phyloP scores from a whole-genome alignment of 1,284 basidiomycete species.

The Rhodotorula sp. region DNA sequence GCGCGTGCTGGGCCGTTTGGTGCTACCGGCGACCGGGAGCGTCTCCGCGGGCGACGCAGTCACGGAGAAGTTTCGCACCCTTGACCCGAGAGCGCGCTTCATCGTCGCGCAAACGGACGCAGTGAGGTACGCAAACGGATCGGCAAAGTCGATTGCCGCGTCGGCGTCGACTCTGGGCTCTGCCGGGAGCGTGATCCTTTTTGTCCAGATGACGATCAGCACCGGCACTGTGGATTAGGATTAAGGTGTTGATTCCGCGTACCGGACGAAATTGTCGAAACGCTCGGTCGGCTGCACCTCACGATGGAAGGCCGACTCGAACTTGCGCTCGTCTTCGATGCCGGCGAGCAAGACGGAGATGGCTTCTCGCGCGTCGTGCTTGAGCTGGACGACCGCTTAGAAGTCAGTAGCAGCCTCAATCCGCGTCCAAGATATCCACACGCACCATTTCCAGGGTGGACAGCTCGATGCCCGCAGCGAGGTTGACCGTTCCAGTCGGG shows the following conservation, averaged over 20 bases:
- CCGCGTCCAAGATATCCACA: not conserved
- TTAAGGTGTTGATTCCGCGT: not conserved
- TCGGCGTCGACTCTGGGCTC: conserved; percentile 43
- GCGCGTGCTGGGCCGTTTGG: conserved; percentile 51
- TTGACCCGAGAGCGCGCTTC: conserved; percentile 62
- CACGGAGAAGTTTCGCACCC: conserved; percentile 37
- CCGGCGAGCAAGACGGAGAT: conserved; percentile 61
- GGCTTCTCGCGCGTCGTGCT: conserved; percentile 70
- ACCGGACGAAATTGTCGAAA: conserved; percentile 50
- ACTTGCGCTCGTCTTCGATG: conserved; percentile 59
- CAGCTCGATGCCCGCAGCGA: conserved; percentile 72
- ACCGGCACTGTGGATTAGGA: not conserved
- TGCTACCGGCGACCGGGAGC: conserved; percentile 22
- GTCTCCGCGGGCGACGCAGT: conserved; percentile 9
- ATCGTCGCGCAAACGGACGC: conserved; percentile 60
- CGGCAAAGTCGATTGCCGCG: conserved; percentile 30
- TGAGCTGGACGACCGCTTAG: conserved; percentile 57
- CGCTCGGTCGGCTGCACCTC: conserved; percentile 45
- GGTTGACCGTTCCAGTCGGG: conserved; percentile 72
- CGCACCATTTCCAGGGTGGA: conserved; percentile 52
- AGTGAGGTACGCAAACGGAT: conserved; percentile 50
- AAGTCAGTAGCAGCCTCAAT: not conserved
- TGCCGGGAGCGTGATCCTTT: conserved; percentile 42
- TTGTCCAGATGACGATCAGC: not conserved
- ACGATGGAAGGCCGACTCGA: conserved; percentile 67